Evolutionary conservation across 805 yeast genomes (phyloP).

Genomic region (Grigorovia transvaalensis): DNA sequence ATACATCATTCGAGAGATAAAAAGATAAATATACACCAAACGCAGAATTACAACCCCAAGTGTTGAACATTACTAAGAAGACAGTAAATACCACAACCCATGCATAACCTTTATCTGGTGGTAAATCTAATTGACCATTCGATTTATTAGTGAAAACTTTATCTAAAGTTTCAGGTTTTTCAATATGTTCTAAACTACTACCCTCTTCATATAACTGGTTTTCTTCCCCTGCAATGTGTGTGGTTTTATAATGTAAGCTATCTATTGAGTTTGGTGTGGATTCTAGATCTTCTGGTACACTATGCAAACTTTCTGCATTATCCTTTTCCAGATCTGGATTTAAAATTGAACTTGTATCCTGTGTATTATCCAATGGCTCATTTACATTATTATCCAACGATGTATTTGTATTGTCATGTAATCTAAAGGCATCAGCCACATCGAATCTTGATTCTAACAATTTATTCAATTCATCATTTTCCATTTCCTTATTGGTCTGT

Average conservation of each 20-base stretch:
- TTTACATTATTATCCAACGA: background rate
- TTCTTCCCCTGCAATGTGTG: background rate
- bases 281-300: slow-evolving; percentile 3
- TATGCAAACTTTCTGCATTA: background rate
- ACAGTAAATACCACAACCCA: slow-evolving; percentile 52
- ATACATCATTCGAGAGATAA: slow-evolving; percentile 41
- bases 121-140: slow-evolving; percentile 29
- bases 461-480: slow-evolving; percentile 8
- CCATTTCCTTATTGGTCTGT: slow-evolving; percentile 8
- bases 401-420: slow-evolving; percentile 9
- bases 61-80: slow-evolving; percentile 40
- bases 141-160: slow-evolving; percentile 30
- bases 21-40: slow-evolving; percentile 54
- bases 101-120: slow-evolving; percentile 61
- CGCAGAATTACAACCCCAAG: slow-evolving; percentile 67
- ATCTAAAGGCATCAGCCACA: slow-evolving; percentile 24
- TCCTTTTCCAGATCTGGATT: background rate
- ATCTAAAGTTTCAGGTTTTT: slow-evolving; percentile 10
- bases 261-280: background rate
- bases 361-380: background rate
- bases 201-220: background rate
- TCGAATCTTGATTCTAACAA: slow-evolving; percentile 18
- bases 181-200: background rate
- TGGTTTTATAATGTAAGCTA: background rate
- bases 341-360: background rate